phyloP scores from a whole-genome alignment of 2,329 filamentous ascomycete species.

The Nannizzia gypsea region DNA sequence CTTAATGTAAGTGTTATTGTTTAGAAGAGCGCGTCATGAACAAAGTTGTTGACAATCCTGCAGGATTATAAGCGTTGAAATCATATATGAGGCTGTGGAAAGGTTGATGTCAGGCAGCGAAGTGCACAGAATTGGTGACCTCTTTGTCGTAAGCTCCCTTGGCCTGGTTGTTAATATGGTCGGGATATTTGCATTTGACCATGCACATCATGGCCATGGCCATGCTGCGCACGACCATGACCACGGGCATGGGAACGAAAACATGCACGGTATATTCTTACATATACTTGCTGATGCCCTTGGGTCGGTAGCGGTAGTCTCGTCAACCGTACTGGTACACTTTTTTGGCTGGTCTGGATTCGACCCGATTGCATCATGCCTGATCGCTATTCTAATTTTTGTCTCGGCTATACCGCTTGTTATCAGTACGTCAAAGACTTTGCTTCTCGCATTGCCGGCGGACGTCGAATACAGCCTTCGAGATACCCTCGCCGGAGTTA shows the following conservation, averaged over 20 bases:
- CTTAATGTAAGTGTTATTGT: slow-evolving; percentile 53
- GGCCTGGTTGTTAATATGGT: slow-evolving; percentile 85
- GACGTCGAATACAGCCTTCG: slow-evolving; percentile 79
- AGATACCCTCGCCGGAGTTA: slow-evolving; percentile 72
- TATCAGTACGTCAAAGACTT: slow-evolving; percentile 64
- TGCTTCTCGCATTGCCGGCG: slow-evolving; percentile 75
- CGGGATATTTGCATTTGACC: slow-evolving; percentile 73
- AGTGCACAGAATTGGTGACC: slow-evolving; percentile 71
- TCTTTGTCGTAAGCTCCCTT: slow-evolving; percentile 76
- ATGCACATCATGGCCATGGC: slow-evolving; percentile 46
- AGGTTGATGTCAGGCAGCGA: slow-evolving; percentile 71
- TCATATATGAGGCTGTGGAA: slow-evolving; percentile 88
- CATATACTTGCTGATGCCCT: slow-evolving; percentile 92
- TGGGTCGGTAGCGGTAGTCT: slow-evolving; percentile 86
- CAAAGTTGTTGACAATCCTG: background rate
- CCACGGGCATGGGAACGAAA: slow-evolving; percentile 70
- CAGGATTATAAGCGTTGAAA: slow-evolving; percentile 86
- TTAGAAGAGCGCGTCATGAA: background rate
- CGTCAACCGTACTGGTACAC: slow-evolving; percentile 78
- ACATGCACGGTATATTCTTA: slow-evolving; percentile 95
- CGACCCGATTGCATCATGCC: slow-evolving; percentile 85
- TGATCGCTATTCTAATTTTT: slow-evolving; percentile 89
- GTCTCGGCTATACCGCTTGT: slow-evolving; percentile 84
- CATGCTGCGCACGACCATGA: slow-evolving; percentile 24
- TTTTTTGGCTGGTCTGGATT: slow-evolving; percentile 84